Evolutionary conservation across 371 early-diverging fungal genomes (phyloP), one percentile per base, ranked within the genome.

Genomic region (Conidiobolus incongruus): DNA sequence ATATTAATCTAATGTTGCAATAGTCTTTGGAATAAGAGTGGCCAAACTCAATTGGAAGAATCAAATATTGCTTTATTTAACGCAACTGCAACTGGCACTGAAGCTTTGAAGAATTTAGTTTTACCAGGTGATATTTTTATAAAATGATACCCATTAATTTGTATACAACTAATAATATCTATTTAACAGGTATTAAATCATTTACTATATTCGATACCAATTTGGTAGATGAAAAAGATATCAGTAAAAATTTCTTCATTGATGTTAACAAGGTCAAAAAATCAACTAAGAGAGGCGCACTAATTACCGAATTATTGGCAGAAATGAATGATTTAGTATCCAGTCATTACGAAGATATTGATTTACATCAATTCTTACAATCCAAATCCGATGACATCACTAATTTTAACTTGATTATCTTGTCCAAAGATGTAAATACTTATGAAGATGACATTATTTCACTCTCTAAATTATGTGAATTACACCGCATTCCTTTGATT

Each of bases 11-110:
- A 8, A 17, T 21, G 15, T 21, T 35, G 36, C 28, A 35, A 48
- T 46, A 83, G 95, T 46, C 67, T 95, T 16, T 95, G 96, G 96
- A 74, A 81, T 28, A 71, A 71, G 4, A 77, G 70, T 38, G 96
- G 96, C 13, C 94, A 95, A 59, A 56, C 68, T 2, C 81, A 81
- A 7, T 71, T 95, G 26, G 91, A 89, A 51, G 55, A 57, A 28
- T 68, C 92, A 11, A 67, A 73, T 23, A 68, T 95, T 31, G 79
- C 77, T 40, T 65, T 90, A n/a, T 41, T 95, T 23, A 72, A 82
- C 48, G 88, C 70, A 33, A 68, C 76, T 2, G 74, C 84, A 2
- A 73, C 77, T 11, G 91, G 87, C 2, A 75, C 88, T 26, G 96
- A 95, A 51, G 67, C 75, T 17, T 62, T 95, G 28, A 95, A 95